These are phyloP conservation scores for Leavenworthia alabamica DNA, from an alignment of 345 rosid genomes.

Conservation along the genomic window DNA sequence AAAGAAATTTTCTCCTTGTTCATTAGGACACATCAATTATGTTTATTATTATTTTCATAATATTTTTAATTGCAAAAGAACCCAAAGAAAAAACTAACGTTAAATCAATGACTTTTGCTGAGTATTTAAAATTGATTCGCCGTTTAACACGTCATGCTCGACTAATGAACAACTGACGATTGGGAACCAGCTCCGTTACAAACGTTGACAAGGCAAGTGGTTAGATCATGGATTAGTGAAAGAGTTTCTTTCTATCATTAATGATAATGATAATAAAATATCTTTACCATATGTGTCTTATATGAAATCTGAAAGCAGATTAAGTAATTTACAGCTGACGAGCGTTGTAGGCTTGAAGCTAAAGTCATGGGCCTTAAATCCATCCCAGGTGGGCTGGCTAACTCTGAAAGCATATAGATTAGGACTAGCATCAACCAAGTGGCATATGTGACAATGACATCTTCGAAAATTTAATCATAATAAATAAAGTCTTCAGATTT, in stretches of 20 bases:
- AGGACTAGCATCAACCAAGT: background rate
- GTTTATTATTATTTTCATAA: background rate
- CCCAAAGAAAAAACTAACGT: constrained; percentile 13
- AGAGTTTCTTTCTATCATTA: background rate
- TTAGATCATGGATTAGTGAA: background rate
- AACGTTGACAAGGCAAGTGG: background rate
- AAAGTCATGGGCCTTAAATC: background rate
- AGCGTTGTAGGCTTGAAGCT: background rate
- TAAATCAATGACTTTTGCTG: background rate
- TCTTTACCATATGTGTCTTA: background rate
- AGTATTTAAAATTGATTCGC: background rate
- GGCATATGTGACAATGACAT: background rate
- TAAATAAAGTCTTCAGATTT: background rate
- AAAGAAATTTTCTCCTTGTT: background rate
- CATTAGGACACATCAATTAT: background rate
- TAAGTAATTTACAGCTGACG: background rate
- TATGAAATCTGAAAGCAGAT: background rate
- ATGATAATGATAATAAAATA: background rate
- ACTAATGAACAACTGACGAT: background rate
- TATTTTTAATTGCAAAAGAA: background rate
- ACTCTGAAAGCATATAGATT: background rate
- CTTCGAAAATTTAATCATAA: background rate
- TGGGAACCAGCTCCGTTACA: background rate
- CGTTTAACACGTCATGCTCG: background rate
- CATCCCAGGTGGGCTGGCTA: constrained; percentile 7